A percentile compares a stretch with the other conserved stretches of the same genome.
phyloP scores from a whole-genome alignment of 768 basidiomycete species.

The Mycena galericulata region DNA sequence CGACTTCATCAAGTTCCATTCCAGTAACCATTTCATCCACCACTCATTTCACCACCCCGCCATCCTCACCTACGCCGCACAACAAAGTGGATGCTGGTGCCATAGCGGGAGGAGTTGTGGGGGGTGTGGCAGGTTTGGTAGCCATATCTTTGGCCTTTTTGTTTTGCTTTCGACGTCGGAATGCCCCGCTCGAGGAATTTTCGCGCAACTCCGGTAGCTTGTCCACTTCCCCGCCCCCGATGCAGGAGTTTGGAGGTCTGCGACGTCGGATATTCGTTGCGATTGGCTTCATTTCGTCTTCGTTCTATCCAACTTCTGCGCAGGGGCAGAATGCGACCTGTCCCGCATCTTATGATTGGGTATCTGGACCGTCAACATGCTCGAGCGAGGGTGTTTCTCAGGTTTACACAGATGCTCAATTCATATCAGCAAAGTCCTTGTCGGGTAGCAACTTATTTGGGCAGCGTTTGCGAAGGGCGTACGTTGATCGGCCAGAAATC shows the following conservation, averaged over 20 bases:
- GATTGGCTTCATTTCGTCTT: background rate
- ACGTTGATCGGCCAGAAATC: background rate
- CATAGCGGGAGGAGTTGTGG: constrained; percentile 72
- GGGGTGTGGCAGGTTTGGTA: constrained; percentile 59
- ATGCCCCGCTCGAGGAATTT: constrained; percentile 15
- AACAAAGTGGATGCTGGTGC: constrained; percentile 58
- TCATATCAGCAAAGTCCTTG: constrained; percentile 38
- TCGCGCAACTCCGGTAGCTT: constrained; percentile 24
- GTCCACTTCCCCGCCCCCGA: constrained; percentile 18
- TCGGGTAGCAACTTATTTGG: constrained; percentile 33
- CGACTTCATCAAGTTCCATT: background rate
- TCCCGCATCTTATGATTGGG: constrained; percentile 31
- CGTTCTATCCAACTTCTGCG: background rate
- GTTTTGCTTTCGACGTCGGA: constrained; percentile 47
- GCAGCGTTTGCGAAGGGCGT: constrained; percentile 4
- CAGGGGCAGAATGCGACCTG: constrained; percentile 4
- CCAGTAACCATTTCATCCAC: constrained; percentile 1
- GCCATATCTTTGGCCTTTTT: constrained; percentile 49
- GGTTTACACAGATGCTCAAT: constrained; percentile 34
- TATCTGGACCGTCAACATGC: background rate
- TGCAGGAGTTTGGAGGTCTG: constrained; percentile 12
- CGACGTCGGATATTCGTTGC: background rate
- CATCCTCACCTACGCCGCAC: constrained; percentile 10
- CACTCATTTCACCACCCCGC: constrained; percentile 32
- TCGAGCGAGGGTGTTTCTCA: background rate